Evolutionary conservation across 441 rosid genomes (phyloP), one percentile per base, ranked within the genome.

Genomic region (Syzygium syzygioides): DNA sequence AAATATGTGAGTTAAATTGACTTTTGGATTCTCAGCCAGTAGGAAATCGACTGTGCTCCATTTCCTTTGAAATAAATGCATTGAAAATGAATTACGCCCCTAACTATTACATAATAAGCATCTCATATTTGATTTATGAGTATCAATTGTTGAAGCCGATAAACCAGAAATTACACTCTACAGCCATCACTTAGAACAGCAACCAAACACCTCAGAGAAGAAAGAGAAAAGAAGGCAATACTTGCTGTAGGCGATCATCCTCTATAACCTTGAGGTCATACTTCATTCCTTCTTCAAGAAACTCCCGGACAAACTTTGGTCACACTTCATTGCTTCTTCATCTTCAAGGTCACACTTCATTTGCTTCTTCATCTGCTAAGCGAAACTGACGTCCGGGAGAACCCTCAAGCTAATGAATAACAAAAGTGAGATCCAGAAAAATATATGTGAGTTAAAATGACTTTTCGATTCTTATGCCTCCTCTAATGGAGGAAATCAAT

Each of bases 331-430:
- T 41, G 45, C 45, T 41, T 41, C 8, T 41, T 41, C 45, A 45
- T 7, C 94, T 94, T 88, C 96, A 1, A 1, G 48, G 48, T 45
- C 98, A 93, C 96, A 95, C 87, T 94, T 93, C 88, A 79, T 91
- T 91, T 66, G 99, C 98, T 93, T 96, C 98, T 93, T 98, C 97
- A 93, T 59, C 95, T 59, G 97, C 99, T 89, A 94, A 95, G 86
- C 95, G 96, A 89, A 94, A 94, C 90, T 94, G 94, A 88, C 97
- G 91, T 71, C 98, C 96, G 88, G 99, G 99, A 88, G 94, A 91
- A 88, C 94, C 98, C 87, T 98, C 98, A 55, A 98, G 94, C 99
- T 98, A 90, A 52, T 87, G 89, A 87, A 87, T 85, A 64, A 88
- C 79, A 19, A 37, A 18, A 59, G 30, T 26, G 64, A 59, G 64